These are phyloP conservation scores for Fusarium devonianum DNA, from an alignment of 2,329 filamentous ascomycete species.

Conservation along the genomic window DNA sequence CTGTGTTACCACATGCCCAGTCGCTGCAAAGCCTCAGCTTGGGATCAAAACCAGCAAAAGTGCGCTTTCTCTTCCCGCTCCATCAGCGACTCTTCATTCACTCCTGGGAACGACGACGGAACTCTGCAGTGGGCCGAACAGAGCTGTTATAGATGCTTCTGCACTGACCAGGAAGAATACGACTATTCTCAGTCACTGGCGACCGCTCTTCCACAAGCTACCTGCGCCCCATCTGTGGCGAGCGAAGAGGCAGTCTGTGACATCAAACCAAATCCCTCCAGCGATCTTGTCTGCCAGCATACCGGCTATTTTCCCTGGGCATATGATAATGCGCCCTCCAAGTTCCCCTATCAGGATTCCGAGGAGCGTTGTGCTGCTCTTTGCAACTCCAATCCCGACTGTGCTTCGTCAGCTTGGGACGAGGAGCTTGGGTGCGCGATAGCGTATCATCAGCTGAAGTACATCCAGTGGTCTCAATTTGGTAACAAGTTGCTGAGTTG, in stretches of 20 bases:
- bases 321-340: background rate
- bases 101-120: background rate
- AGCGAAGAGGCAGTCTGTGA: conserved; percentile 9
- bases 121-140: conserved; percentile 8
- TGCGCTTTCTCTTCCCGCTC: conserved; percentile 14
- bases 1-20: conserved; percentile 19
- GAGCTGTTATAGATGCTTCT: conserved; percentile 12
- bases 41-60: background rate
- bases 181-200: background rate
- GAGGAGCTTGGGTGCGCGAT: conserved; percentile 8
- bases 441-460: background rate
- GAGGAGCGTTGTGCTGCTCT: conserved; percentile 10
- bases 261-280: background rate
- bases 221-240: background rate
- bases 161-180: conserved; percentile 3
- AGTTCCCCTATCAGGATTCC: conserved; percentile 8
- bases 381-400: conserved; percentile 13
- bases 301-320: conserved; percentile 6
- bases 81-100: background rate
- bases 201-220: background rate
- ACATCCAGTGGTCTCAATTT: background rate
- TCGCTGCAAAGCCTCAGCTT: conserved; percentile 13
- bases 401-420: background rate
- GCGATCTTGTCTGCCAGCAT: background rate
- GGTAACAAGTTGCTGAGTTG: background rate